phyloP scores from a whole-genome alignment of 139 green algal genomes.

The Chlamydomonas sphaeroides region DNA sequence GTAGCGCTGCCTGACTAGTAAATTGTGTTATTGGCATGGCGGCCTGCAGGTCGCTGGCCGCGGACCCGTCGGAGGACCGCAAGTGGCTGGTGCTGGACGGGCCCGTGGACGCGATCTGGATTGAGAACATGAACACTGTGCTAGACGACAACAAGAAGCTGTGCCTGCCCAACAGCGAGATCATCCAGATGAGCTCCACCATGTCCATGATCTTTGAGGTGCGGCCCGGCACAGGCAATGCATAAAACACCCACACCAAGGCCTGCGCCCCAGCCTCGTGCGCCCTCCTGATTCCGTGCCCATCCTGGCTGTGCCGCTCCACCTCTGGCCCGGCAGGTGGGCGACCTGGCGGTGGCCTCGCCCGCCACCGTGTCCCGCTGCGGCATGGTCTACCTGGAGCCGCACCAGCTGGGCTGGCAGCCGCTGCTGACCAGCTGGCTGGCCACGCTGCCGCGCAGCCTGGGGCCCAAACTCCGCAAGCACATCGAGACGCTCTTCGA shows the following conservation, averaged over 20 bases:
- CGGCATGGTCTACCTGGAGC: conserved; percentile 88
- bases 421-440: conserved; percentile 75
- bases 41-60: conserved; percentile 42
- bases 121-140: conserved; percentile 93
- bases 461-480: conserved; percentile 39
- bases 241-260: too few species aligned
- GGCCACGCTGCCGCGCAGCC: conserved; percentile 46
- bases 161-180: conserved; percentile 85
- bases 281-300: too few species aligned
- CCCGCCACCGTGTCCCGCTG: conserved; percentile 84
- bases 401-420: conserved; percentile 77
- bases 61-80: conserved; percentile 61
- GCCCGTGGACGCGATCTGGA: conserved; percentile 87
- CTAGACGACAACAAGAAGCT: conserved; percentile 92
- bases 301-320: too few species aligned
- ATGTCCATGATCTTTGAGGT: conserved; percentile 93
- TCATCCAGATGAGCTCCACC: conserved; percentile 84
- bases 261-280: too few species aligned
- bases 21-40: too few species aligned
- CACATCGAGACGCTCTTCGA: conserved; percentile 71
- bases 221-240: too few species aligned
- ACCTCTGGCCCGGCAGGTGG: conserved; percentile 57
- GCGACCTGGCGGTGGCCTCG: conserved; percentile 79
- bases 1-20: neutral
- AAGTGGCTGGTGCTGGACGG: conserved; percentile 83